Evolutionary conservation across 1,284 basidiomycete species (phyloP), one percentile per base, ranked within the genome.

Genomic region (Coriolopsis trogii): DNA sequence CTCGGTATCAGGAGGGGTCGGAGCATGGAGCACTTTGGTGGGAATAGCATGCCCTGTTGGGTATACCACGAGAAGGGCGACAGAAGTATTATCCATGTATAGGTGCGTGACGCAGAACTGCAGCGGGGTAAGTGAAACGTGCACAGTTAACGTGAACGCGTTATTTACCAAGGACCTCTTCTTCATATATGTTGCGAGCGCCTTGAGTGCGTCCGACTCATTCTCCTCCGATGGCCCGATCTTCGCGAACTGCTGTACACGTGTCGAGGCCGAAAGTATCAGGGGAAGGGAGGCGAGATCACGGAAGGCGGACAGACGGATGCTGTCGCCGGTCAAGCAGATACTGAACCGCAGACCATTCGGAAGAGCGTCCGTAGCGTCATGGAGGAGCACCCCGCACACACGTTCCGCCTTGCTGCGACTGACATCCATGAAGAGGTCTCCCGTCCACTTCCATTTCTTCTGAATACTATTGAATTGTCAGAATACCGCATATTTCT

Each of bases 51-150:
- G 55, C 4, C 55, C 49, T 6, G 64, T 53, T 1, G 71, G 67
- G 44, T 67, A 68, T 21, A 87, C 70, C 20, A 82, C 56, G 33
- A 82, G 64, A 12, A 73, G 43, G 16, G 73, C 78, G 12, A 65
- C 70, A 50, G 71, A 66, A 26, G 70, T 66, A 20, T 69, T 67
- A 52, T 83, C 79, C 40, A 82, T 63, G 36, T 65, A 65, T 1
- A 82, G 61, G 26, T 80, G 75, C 10, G 79, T 66, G 43, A 78
- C 69, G 39, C 79, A 75, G 51, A 79, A 73, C 87, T 89, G 53
- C 36, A 37, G 36, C 23, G 41, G 41, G 13, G 6, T 21, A 28
- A 16, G 25, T 41, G 46, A 16, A 59, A 44, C 31, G 20, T 18
- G 33, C 30, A 34, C 33, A 36, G 16, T 41, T 28, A 50, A 20